Base-by-base conservation (phyloP, 2,329 filamentous ascomycete species). In the Magnaporthiopsis rhizophila region DNA sequence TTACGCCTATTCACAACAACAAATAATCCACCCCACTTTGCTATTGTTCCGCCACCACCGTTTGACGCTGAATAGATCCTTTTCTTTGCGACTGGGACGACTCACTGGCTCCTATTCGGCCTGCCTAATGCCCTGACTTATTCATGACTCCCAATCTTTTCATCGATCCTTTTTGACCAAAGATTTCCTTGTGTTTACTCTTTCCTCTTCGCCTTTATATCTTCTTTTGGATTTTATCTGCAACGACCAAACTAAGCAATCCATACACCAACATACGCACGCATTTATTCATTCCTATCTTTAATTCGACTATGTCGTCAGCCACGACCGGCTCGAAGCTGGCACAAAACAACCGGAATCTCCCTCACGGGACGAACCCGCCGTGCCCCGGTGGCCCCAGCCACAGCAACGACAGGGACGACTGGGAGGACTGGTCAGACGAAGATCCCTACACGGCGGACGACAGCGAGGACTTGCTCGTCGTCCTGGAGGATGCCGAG, bases 341-440 rank as follows among this genome's bases (percentile, higher is more conserved):
- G 28, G 65, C 66, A 36, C 68, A 69, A 12, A 59, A 64, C 53
- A 68, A 63, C 45, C 57, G 30, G 30, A 26, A 11, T 21, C 59
- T 38, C 8, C 6, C 28, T 28, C n/a, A 61, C 59, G 50, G 45
- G 45, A 53, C 18, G n/a, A 50, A 45, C 59, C 45, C 34, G 5
- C 32, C 59, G 3, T 26, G 28, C 59, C 21, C 61, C 30, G 62
- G 64, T 62, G 60, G 57, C 60, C 66, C 64, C 60, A 66, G 59
- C 62, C 68, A 66, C 57, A 72, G 30, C 28, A 62, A 56, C 45
- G 30, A 57, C 7, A 30, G 26, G 68, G 78, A 82, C 18, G 80
- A 83, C 11, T 83, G 81, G 81, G 81, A 83, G 65, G 80, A 83
- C 34, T 84, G 81, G 81, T 79, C 81, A 64, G 80, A 82, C 66